Evolutionary conservation across 208 protist species (phyloP).

Genomic region (Leptomonas pyrrhocoris): DNA sequence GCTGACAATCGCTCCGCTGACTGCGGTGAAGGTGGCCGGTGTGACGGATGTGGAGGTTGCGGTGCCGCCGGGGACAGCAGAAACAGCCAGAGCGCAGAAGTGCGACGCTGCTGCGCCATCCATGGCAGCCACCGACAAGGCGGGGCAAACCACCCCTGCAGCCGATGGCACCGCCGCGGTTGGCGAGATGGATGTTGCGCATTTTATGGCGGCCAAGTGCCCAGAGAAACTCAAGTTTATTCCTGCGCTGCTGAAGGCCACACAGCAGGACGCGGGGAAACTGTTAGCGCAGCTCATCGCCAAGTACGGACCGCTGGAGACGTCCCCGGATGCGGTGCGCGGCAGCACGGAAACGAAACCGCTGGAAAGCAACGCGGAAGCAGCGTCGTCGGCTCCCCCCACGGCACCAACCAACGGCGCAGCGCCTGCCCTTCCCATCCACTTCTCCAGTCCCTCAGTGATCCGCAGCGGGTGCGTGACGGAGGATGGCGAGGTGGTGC

Average conservation of each 20-base stretch:
- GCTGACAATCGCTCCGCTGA: conserved; percentile 31
- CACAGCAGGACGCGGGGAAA: conserved; percentile 37
- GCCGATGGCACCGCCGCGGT: background rate
- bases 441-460: conserved; percentile 2
- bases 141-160: background rate
- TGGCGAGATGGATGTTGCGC: conserved; percentile 29
- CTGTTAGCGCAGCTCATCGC: conserved; percentile 50
- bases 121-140: background rate
- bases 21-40: conserved; percentile 3
- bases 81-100: background rate
- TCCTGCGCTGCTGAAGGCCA: conserved; percentile 49
- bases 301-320: conserved; percentile 56
- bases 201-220: conserved; percentile 55
- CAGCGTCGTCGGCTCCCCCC: background rate
- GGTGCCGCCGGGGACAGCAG: background rate
- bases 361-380: too few relatives aligned
- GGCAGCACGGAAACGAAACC: background rate
- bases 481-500: conserved; percentile 32
- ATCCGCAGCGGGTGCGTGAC: conserved; percentile 32
- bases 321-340: background rate
- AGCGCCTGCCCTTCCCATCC: background rate
- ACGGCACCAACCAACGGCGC: background rate
- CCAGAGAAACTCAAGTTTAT: conserved; percentile 69
- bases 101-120: background rate
- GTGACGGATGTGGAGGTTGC: conserved; percentile 3